These are phyloP conservation scores for Paratrypanosoma confusum DNA, from an alignment of 208 protist species.

Conservation along the genomic window DNA sequence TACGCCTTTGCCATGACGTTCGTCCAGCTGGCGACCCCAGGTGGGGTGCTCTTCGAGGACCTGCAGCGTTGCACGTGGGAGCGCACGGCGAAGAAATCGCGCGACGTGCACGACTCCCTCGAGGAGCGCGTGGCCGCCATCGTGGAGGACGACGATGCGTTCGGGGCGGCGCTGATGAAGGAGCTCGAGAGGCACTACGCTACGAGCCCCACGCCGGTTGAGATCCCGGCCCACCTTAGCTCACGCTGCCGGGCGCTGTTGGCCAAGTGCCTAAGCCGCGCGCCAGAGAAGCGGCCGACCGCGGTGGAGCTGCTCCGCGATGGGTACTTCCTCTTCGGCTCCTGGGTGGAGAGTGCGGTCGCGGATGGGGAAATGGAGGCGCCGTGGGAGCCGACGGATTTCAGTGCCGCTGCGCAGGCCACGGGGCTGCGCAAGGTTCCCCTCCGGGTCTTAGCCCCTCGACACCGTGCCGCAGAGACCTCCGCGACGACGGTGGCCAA, in stretches of 20 bases:
- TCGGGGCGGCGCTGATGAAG: slow-evolving; percentile 7
- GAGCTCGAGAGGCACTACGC: slow-evolving; percentile 21
- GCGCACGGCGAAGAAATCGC: slow-evolving; percentile 25
- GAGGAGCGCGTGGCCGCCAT: slow-evolving; percentile 21
- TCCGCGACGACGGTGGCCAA: too few relatives aligned
- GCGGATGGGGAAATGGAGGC: slow-evolving; percentile 16
- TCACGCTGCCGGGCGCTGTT: slow-evolving; percentile 53
- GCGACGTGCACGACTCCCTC: slow-evolving; percentile 25
- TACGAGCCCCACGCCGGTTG: slow-evolving; percentile 14
- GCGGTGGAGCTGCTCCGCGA: slow-evolving; percentile 48
- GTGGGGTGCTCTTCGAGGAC: slow-evolving; percentile 33
- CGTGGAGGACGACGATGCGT: slow-evolving; percentile 25
- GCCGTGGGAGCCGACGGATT: slow-evolving; percentile 33
- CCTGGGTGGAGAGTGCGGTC: slow-evolving; percentile 36
- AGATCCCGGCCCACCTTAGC: slow-evolving; percentile 45
- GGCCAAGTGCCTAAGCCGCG: slow-evolving; percentile 34
- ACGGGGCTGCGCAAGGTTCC: too few relatives aligned
- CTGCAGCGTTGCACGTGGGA: too few relatives aligned
- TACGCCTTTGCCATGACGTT: slow-evolving; percentile 81
- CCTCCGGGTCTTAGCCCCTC: too few relatives aligned
- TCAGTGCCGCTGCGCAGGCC: too few relatives aligned
- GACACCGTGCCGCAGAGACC: too few relatives aligned
- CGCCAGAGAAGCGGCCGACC: slow-evolving; percentile 39
- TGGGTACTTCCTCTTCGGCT: slow-evolving; percentile 61
- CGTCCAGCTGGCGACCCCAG: slow-evolving; percentile 50